A percentile compares a stretch with the other conserved stretches of the same genome.
Conservation (phyloP, 768 basidiomycete species). For the Russula vinacea region DNA sequence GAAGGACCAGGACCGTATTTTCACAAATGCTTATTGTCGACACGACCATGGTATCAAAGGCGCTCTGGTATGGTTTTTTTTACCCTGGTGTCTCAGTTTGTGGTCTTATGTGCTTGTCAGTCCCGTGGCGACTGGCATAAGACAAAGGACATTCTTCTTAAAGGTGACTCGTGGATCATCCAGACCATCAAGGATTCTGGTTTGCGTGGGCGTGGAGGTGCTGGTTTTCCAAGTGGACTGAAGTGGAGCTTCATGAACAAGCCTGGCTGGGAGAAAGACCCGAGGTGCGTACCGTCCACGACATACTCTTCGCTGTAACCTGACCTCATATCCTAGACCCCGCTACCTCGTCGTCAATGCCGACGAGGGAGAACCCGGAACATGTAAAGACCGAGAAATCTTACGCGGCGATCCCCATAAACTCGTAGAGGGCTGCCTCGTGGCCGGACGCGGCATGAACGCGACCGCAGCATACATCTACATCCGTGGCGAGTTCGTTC, state of each 20-base stretch:
- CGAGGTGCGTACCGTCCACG: conserved; percentile 48
- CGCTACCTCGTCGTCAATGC: conserved; percentile 72
- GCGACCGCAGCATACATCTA: conserved; percentile 98
- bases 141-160: conserved; percentile 93
- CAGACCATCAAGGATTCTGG: conserved; percentile 95
- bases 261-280: conserved; percentile 96
- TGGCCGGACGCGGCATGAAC: conserved; percentile 97
- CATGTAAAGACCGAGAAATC: conserved; percentile 99
- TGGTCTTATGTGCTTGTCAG: conserved; percentile 39
- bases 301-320: not conserved
- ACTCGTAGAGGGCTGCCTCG: conserved; percentile 94
- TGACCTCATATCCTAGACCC: conserved; percentile 51
- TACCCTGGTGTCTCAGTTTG: not conserved
- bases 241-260: conserved; percentile 98
- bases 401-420: conserved; percentile 98
- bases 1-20: conserved; percentile 92
- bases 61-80: conserved; percentile 57
- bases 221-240: conserved; percentile 93
- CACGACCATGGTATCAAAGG: conserved; percentile 95
- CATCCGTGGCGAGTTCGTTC: conserved; percentile 96
- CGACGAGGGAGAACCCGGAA: conserved; percentile 95
- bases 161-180: conserved; percentile 97
- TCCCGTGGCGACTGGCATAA: conserved; percentile 96
- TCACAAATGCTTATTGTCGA: conserved; percentile 83
- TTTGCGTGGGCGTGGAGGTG: conserved; percentile 91